Base-by-base conservation (phyloP, 2,329 filamentous ascomycete genomes). In the Diaporthe sp. region DNA sequence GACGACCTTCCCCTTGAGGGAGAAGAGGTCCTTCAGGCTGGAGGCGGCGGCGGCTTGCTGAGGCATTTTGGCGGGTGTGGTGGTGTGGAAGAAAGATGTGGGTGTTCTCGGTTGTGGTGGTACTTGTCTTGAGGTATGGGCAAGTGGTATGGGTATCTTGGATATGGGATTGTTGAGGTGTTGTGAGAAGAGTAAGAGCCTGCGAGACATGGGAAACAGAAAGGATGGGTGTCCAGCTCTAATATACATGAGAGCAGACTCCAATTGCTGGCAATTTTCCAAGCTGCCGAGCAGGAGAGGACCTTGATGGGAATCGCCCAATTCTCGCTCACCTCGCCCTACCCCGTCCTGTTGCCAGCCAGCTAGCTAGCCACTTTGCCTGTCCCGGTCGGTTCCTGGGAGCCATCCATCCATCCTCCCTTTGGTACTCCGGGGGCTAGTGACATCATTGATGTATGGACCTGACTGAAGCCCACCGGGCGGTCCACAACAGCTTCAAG, bases 1-100 rank as follows among this genome's bases (percentile, higher is more conserved):
- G 78, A 93, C 90, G 71, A 93, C 93, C 84, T 92, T 92, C 78
- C 92, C 92, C 84, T 93, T 93, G 75, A 94, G 87, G 79, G 90
- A 93, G 85, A 94, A 92, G 80, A 94, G 89, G 81, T 92, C 92
- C 79, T 88, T 83, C 80, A 94, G 88, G 79, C 85, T 86, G 78
- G 87, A 86, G 78, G 90, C 85, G 81, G 90, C 84, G 80, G 92
- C 90, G 78, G 92, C 84, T 81, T 84, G 79, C 80, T 90, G 86
- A 86, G 89, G 88, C 90, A 92, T 90, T 76, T 80, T 88, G 81
- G 42, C 39, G 31, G 71, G n/a, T 22, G 17, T 17, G 17, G 60
- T 72, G 60, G 25, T 60, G 68, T 65, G 51, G 9, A 55, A 28
- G 17, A 20, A 22, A 22, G 28, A 20, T 49, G 20, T 20, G 37